Evolutionary conservation across 352 stramenopile species (phyloP).

Genomic region (Blastocystis sp.): DNA sequence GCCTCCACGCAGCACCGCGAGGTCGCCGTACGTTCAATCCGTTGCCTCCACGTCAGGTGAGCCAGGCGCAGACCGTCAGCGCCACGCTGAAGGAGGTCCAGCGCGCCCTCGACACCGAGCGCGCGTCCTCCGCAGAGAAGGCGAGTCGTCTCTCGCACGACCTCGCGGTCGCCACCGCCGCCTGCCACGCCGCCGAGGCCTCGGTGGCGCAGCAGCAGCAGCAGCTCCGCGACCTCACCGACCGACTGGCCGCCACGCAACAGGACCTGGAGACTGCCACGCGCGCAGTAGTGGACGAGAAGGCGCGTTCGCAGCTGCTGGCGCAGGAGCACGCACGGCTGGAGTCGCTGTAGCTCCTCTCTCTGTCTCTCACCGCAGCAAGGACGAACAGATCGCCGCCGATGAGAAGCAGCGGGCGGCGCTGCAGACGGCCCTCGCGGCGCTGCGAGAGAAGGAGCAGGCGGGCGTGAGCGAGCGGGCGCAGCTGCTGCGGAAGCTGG

Average conservation of each 20-base stretch:
- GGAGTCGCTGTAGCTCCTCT: not conserved
- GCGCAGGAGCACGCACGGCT: slow-evolving; percentile 7
- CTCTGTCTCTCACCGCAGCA: not conserved
- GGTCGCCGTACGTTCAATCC: not conserved
- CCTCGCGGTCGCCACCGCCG: not conserved
- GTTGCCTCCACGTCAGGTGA: not conserved
- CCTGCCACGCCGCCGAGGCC: not conserved
- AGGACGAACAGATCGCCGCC: slow-evolving; percentile 36
- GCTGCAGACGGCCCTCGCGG: not conserved
- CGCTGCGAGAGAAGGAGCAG: not conserved
- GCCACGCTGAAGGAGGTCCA: not conserved
- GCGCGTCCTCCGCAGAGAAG: not conserved
- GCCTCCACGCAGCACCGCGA: not conserved
- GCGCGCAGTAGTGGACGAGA: not conserved
- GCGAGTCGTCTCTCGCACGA: not conserved
- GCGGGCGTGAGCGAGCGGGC: not conserved
- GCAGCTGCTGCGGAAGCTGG: not conserved
- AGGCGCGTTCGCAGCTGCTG: not conserved
- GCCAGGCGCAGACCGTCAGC: not conserved
- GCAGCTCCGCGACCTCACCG: not conserved
- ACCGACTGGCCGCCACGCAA: not conserved
- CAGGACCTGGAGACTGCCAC: not conserved
- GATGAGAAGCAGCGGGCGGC: not conserved
- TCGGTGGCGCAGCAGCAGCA: not conserved
- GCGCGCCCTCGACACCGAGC: not conserved